Base-by-base conservation (phyloP, 2,329 filamentous ascomycete genomes). In the Stagonosporopsis tanaceti region DNA sequence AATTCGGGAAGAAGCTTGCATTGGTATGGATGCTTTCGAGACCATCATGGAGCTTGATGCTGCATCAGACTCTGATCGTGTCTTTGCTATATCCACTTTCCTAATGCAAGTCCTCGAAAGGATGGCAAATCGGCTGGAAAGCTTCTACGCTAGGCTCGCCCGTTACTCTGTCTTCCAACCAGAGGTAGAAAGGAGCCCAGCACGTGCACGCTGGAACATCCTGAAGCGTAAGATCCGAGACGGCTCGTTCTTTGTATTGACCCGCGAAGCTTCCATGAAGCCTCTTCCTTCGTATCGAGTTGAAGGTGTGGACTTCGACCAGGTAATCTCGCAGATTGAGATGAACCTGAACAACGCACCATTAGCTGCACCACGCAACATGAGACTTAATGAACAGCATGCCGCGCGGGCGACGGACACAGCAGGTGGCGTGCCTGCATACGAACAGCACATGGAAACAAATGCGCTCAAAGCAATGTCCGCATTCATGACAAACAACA, bases 81-180 rank as follows among this genome's bases (percentile, higher is more conserved):
- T 81, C 3, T 77, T 78, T 14, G 63, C 57, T 9, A 48, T 80
- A 1, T 70, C 70, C 2, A 77, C 77, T 0, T 85, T 84, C 63
- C 72, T 85, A 0, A 77, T 85, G 46, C 81, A 83, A 53, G 76
- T 82, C 0, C 76, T 84, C 1, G 82, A 85, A 65, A 79, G 82
- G 12, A 84, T 85, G 76, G 81, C 83, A 0, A 80, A 80, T 45
- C 73, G 83, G 0, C 70, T 85, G 0, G 80, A 82, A 34, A 76
- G 80, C 5, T 85, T 84, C 68, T 85, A 85, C 60, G 74, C 78
- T 7, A 81, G 83, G 57, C 74, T 85, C 4, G 76, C 82, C 0
- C 77, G 79, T 14, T 75, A 79, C 59, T 82, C 81, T 0, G 76
- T 85, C 7, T 84, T 84, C 59, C 78, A 79, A 11, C 82, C 83